Percentiles rank a stretch among this genome's conserved stretches.
Evolutionary conservation across 306 rosid genomes (phyloP).

Genomic region (Ziziphus jujuba): DNA sequence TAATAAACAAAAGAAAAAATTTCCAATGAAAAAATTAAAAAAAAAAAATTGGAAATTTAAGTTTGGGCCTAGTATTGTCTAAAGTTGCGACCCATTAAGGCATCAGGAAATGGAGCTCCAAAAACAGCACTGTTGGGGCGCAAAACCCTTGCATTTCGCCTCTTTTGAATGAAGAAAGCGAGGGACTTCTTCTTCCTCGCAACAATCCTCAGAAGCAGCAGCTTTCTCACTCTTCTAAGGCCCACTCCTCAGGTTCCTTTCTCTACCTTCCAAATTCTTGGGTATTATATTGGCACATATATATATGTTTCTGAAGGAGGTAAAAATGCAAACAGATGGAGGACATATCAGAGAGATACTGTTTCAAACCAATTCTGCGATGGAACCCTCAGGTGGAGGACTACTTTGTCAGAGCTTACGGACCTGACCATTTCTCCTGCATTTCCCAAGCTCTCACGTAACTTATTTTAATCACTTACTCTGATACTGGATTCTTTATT

Average conservation of each 20-base stretch:
- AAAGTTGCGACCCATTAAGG: too few species aligned
- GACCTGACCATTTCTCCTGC: slow-evolving; percentile 65
- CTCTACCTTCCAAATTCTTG: not conserved
- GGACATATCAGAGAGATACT: slow-evolving; percentile 47
- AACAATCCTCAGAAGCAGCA: slow-evolving; percentile 30
- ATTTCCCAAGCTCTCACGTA: slow-evolving; percentile 82
- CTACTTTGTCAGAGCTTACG: slow-evolving; percentile 74
- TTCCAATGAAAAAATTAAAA: too few species aligned
- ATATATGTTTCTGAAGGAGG: not conserved
- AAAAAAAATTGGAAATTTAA: too few species aligned
- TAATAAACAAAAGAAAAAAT: too few species aligned
- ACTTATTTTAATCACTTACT: not conserved
- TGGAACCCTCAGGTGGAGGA: slow-evolving; percentile 68
- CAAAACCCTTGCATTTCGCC: not conserved
- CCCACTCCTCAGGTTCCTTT: slow-evolving; percentile 14
- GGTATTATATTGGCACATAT: too few species aligned
- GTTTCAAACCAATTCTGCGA: slow-evolving; percentile 55
- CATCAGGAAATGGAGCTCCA: too few species aligned
- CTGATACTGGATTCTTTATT: not conserved
- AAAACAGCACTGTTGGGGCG: not conserved
- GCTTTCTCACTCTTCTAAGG: slow-evolving; percentile 29
- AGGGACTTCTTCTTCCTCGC: slow-evolving; percentile 42
- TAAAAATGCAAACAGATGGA: slow-evolving; percentile 39
- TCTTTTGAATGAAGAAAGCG: slow-evolving; percentile 80
- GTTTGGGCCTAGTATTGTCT: not conserved